Percentiles rank a stretch among this genome's conserved stretches.
Conservation (phyloP, 192 early-diverging fungal genomes). For the Backusella psychrophila region DNA sequence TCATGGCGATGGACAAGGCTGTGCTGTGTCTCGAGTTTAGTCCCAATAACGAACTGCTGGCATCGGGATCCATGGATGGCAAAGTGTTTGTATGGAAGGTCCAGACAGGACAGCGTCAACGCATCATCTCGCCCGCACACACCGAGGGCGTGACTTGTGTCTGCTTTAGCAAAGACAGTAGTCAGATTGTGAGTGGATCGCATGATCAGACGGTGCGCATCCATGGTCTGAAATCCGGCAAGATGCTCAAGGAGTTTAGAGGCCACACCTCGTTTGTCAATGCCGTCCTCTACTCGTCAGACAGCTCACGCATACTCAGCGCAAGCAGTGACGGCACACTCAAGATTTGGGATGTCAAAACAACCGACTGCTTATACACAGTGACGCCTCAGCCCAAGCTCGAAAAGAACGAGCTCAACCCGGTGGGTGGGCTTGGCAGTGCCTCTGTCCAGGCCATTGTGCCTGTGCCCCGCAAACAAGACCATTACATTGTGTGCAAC, state of each 20-base stretch:
- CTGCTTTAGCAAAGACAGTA: slow-evolving; percentile 73
- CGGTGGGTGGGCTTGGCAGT: slow-evolving; percentile 48
- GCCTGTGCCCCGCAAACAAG: slow-evolving; percentile 58
- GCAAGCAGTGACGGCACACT: slow-evolving; percentile 85
- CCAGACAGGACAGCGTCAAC: slow-evolving; percentile 65
- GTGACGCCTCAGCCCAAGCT: slow-evolving; percentile 53
- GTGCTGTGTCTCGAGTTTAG: slow-evolving; percentile 79
- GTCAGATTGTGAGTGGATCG: slow-evolving; percentile 76
- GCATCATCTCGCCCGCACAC: slow-evolving; percentile 81
- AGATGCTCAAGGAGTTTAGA: slow-evolving; percentile 86
- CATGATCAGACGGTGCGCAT: slow-evolving; percentile 79
- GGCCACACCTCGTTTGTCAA: slow-evolving; percentile 93
- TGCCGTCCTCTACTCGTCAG: slow-evolving; percentile 66
- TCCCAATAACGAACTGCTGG: slow-evolving; percentile 76
- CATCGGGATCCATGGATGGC: slow-evolving; percentile 83
- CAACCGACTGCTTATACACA: slow-evolving; percentile 64
- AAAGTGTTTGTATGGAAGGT: slow-evolving; percentile 88
- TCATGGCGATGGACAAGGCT: slow-evolving; percentile 91
- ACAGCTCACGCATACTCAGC: slow-evolving; percentile 72
- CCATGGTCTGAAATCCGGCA: slow-evolving; percentile 92
- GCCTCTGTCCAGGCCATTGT: slow-evolving; percentile 59
- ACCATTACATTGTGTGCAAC: slow-evolving; percentile 77
- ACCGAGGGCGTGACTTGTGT: slow-evolving; percentile 80
- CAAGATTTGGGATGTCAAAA: slow-evolving; percentile 90
- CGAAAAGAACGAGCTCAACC: slow-evolving; percentile 16